Evolutionary conservation across 768 basidiomycete genomes (phyloP).

Genomic region (Cystofilobasidium capitatum): DNA sequence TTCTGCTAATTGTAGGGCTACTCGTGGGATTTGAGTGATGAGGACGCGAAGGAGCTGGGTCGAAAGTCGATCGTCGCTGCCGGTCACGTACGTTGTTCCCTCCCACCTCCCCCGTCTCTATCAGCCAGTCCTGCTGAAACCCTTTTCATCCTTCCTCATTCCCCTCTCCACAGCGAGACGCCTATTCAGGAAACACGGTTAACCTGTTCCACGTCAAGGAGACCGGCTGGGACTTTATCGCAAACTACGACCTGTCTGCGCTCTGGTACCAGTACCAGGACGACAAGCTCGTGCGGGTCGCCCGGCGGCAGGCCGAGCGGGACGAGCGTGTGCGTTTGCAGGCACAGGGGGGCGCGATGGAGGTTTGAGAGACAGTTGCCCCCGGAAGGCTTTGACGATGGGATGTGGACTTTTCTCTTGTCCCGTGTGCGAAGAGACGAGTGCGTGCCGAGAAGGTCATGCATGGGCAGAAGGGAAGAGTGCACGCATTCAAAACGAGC

Average conservation of each 20-base stretch:
- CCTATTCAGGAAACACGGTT: slow-evolving; percentile 89
- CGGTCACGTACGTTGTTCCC: slow-evolving; percentile 57
- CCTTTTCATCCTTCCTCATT: neutral
- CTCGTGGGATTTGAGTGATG: slow-evolving; percentile 81
- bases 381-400: too few relatives aligned
- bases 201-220: slow-evolving; percentile 94
- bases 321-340: neutral
- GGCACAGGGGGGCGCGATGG: neutral
- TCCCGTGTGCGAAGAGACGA: too few relatives aligned
- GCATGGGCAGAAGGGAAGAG: too few relatives aligned
- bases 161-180: slow-evolving; percentile 46
- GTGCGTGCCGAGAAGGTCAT: too few relatives aligned
- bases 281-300: slow-evolving; percentile 35
- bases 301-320: neutral
- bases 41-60: slow-evolving; percentile 88
- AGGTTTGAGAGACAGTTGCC: neutral
- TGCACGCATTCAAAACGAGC: too few relatives aligned
- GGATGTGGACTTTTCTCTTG: too few relatives aligned
- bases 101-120: slow-evolving; percentile 27
- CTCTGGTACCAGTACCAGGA: slow-evolving; percentile 67
- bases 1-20: slow-evolving; percentile 32
- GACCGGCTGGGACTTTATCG: slow-evolving; percentile 92
- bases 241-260: slow-evolving; percentile 82
- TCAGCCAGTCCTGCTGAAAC: neutral
- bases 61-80: slow-evolving; percentile 91